phyloP scores from a whole-genome alignment of 106 monocot species.

The Acorus calamus region DNA sequence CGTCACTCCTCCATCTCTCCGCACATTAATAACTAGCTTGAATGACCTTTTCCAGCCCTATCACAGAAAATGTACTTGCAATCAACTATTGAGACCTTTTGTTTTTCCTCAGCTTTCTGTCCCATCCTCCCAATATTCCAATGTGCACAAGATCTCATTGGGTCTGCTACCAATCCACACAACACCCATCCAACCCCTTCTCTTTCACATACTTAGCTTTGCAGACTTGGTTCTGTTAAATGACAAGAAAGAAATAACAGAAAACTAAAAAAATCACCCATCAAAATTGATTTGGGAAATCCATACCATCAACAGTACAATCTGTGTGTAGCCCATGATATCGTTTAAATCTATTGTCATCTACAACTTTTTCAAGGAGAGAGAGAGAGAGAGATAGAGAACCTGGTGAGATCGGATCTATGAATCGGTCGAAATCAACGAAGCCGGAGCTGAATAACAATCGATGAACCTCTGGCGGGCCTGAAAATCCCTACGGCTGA shows the following conservation, averaged over 20 bases:
- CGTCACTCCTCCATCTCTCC: not conserved
- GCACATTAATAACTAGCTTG: not conserved
- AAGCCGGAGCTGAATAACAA: too few species aligned
- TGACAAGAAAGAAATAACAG: conserved; percentile 12
- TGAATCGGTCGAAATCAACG: too few species aligned
- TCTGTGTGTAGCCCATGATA: too few species aligned
- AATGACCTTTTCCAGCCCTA: conserved; percentile 19
- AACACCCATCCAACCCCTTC: not conserved
- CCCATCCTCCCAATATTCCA: conserved; percentile 39
- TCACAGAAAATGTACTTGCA: conserved; percentile 22
- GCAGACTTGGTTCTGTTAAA: conserved; percentile 7
- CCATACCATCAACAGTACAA: conserved; percentile 3
- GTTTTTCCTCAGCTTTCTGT: conserved; percentile 48
- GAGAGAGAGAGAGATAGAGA: too few species aligned
- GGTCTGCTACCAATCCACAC: conserved; percentile 6
- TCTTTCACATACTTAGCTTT: not conserved
- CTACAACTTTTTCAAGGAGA: too few species aligned
- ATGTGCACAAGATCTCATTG: conserved; percentile 9
- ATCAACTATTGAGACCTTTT: conserved; percentile 30
- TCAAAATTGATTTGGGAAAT: too few species aligned
- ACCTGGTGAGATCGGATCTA: too few species aligned
- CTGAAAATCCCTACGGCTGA: too few species aligned
- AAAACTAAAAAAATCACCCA: not conserved
- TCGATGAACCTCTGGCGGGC: too few species aligned
- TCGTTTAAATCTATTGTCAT: too few species aligned